Base-by-base conservation (phyloP, 257 asterid species). In the Marsdenia floribunda region DNA sequence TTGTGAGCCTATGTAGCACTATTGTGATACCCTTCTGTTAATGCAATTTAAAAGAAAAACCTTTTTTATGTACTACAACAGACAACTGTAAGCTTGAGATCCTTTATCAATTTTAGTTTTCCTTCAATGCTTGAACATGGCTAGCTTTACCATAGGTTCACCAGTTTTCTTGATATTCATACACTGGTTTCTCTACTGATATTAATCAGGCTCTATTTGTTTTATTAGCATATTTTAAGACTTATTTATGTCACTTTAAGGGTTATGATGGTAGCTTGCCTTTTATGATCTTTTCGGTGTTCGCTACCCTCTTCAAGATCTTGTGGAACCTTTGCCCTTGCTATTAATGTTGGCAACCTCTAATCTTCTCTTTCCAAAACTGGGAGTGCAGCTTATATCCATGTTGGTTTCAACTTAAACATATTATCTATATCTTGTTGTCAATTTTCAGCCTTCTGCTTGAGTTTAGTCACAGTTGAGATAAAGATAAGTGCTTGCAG, bases 191-290 rank as follows among this genome's bases (percentile, higher is more conserved):
- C 4, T 42, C 24, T 44, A 52, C 58, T 69, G 33, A 13, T 33
- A 35, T 52, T 54, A 1, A 11, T 60, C 29, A 21, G 8, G 11
- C 21, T 4, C 26, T 33, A 53, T 55, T 15, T 37, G 46, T 71
- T 55, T 72, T 57, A 54, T 21, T 13, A 72, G 15, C n/a, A 24
- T 15, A 73, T 46, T 46, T 38, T 55, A n/a, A 64, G n/a, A 72
- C 10, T 42, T 24, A 10, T 35, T 35, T 70, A 14, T 21, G 52
- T 71, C 52, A 35, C 37, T 35, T 16, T 6, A 33, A 3, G 9
- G 33, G 38, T 37, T 7, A 33, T 3, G 21, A 1, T 22, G 24
- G 26, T 18, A 16, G 26, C 33, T 18, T 70, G n/a, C 11, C 22
- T 26, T 44, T 40, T 61, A 29, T 72, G 67, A 38, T 40, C 57